Evolutionary conservation across 306 rosid species (phyloP).

Genomic region (Vigna hirtella): DNA sequence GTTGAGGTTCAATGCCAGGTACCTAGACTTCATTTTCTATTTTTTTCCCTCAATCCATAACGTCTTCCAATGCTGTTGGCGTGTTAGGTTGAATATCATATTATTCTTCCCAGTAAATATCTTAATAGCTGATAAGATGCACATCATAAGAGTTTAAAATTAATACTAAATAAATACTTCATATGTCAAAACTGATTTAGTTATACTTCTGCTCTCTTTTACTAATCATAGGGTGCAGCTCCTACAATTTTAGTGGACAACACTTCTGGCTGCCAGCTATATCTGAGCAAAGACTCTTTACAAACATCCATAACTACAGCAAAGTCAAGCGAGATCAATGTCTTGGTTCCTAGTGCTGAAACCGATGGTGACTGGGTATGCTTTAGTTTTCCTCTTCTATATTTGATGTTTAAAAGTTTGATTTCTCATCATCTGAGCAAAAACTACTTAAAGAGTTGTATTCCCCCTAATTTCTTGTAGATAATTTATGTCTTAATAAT

Average conservation of each 20-base stretch:
- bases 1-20: conserved; percentile 99
- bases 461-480: conserved; percentile 8
- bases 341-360: conserved; percentile 79
- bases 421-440: conserved; percentile 24
- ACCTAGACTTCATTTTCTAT: conserved; percentile 15
- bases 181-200: conserved; percentile 18
- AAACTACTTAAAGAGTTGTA: neutral
- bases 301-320: conserved; percentile 86
- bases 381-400: conserved; percentile 39
- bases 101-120: conserved; percentile 11
- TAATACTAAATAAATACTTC: conserved; percentile 22
- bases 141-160: conserved; percentile 14
- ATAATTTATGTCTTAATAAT: conserved; percentile 21
- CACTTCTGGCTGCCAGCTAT: conserved; percentile 88
- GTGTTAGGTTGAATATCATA: conserved; percentile 33
- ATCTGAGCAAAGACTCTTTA: conserved; percentile 87
- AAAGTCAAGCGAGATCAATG: conserved; percentile 95
- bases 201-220: conserved; percentile 35
- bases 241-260: conserved; percentile 96
- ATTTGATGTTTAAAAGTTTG: conserved; percentile 18
- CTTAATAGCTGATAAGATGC: conserved; percentile 17
- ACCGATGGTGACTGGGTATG: conserved; percentile 94
- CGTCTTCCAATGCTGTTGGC: conserved; percentile 31
- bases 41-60: conserved; percentile 12
- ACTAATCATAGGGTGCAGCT: conserved; percentile 75